These are phyloP conservation scores for Aspergillus nomiae DNA, from an alignment of 2,329 filamentous ascomycete genomes.

Conservation along the genomic window DNA sequence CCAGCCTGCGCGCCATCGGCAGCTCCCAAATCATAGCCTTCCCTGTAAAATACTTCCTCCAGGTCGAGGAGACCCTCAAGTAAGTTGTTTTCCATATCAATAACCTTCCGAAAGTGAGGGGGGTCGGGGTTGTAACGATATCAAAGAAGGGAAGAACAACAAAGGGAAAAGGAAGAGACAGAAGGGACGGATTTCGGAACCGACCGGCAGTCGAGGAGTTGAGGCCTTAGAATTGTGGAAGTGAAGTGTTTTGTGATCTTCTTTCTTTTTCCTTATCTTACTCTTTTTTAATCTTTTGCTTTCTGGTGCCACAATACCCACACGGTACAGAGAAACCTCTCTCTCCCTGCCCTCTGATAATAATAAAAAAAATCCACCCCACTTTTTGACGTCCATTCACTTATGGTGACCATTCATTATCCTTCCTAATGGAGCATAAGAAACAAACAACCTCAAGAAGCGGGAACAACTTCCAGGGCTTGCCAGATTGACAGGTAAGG, in stretches of 20 bases:
- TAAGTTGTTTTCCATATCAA: conserved; percentile 51
- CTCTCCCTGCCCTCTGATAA: neutral
- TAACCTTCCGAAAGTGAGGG: conserved; percentile 14
- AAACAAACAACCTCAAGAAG: neutral
- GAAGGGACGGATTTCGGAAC: neutral
- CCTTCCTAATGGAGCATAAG: neutral
- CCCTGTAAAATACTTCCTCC: conserved; percentile 73
- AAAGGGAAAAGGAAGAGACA: neutral
- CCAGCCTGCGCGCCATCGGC: conserved; percentile 77
- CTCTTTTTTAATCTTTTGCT: too few species aligned
- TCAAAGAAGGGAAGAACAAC: neutral
- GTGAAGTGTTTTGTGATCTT: neutral
- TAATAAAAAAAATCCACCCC: neutral
- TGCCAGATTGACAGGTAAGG: neutral
- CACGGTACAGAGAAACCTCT: too few species aligned
- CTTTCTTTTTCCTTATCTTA: too few species aligned
- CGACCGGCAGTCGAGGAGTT: neutral
- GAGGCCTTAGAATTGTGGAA: neutral
- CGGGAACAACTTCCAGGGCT: neutral
- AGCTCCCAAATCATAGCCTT: conserved; percentile 76
- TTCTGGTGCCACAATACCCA: too few species aligned
- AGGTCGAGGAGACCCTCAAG: conserved; percentile 61
- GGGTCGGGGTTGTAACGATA: conserved; percentile 1
- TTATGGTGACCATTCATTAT: neutral
- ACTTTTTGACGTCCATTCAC: neutral